Base-by-base conservation (phyloP, 2,329 filamentous ascomycete genomes). In the Penicillium sp. region DNA sequence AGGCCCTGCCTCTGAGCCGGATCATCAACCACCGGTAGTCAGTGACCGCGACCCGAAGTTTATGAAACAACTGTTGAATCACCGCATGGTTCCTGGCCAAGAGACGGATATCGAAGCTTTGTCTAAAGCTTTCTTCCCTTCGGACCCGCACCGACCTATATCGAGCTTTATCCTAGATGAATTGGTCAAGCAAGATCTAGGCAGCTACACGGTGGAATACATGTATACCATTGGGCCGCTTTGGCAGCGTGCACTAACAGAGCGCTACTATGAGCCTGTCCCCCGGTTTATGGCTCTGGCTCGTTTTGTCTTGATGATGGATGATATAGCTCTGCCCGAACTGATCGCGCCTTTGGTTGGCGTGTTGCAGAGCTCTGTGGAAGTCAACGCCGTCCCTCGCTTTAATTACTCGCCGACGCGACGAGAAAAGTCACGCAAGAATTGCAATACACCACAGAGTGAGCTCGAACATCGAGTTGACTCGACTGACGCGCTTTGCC, bases 171-270 rank as follows among this genome's bases (percentile, higher is more conserved):
- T 83, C 11, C 67, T 79, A 34, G 76, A 80, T 49, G 63, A 68
- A 11, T 62, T 79, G 29, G 64, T 73, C 1, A 57, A 54, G 15
- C 57, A 68, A 3, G 57, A 71, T 29, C 63, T 66, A 3, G 65
- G 69, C 11, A 69, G 68, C 33, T 70, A 79, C 30, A 62, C 74
- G 4, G 48, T 74, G 8, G 69, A 71, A 33, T 69, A 80, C 36
- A 73, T 72, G 20, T 63, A 68, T 37, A 66, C 71, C 10, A 67
- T 81, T 35, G 64, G 77, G 7, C 63, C 68, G 7, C 47, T 83
- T 4, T 83, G 79, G 80, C 67, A 72, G 20, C 73, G 68, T 17
- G 77, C 77, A 42, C 56, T 81, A 21, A 66, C 70, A 23, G 79
- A 82, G 48, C 71, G 70, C 42, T 77, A 73, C 54, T 72, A 67